These are phyloP conservation scores for Monosporascus ibericus DNA, from an alignment of 2,329 filamentous ascomycete genomes.

Conservation along the genomic window DNA sequence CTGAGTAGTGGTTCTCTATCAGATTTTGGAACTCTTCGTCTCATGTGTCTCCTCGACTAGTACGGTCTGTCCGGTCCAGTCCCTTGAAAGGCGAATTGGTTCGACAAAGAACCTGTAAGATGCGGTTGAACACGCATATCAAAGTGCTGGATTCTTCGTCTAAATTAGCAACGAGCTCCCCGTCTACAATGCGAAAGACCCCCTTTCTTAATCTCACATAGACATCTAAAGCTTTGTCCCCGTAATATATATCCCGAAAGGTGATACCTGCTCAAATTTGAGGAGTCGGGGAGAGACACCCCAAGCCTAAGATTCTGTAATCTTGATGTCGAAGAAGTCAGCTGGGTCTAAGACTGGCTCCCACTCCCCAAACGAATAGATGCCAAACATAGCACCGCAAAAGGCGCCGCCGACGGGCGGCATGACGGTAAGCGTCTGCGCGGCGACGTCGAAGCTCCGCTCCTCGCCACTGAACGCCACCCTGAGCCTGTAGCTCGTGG, in stretches of 20 bases:
- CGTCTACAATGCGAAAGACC: no score
- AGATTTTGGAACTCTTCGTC: no score
- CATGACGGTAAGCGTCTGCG: conserved; percentile 17
- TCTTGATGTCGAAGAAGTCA: conserved; percentile 20
- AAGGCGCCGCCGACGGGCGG: conserved; percentile 26
- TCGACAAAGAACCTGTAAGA: no score
- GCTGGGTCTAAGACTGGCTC: conserved; percentile 26
- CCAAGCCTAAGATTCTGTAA: conserved; percentile 1
- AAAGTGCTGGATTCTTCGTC: no score
- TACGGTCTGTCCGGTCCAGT: no score
- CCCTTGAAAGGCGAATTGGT: no score
- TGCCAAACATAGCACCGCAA: conserved; percentile 24
- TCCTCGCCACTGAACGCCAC: conserved; percentile 2
- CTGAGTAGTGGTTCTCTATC: no score
- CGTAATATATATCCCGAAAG: background rate
- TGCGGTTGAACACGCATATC: no score
- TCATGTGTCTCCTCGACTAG: no score
- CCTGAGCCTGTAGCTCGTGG: conserved; percentile 14
- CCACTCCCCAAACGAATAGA: conserved; percentile 23
- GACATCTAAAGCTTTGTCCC: no score
- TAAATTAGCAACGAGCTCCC: no score
- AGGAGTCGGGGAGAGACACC: background rate
- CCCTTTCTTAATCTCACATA: no score
- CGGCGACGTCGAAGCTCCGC: conserved; percentile 4
- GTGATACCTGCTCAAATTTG: background rate